Evolutionary conservation across 441 rosid genomes (phyloP).

Genomic region (Francoa sonchifolia): DNA sequence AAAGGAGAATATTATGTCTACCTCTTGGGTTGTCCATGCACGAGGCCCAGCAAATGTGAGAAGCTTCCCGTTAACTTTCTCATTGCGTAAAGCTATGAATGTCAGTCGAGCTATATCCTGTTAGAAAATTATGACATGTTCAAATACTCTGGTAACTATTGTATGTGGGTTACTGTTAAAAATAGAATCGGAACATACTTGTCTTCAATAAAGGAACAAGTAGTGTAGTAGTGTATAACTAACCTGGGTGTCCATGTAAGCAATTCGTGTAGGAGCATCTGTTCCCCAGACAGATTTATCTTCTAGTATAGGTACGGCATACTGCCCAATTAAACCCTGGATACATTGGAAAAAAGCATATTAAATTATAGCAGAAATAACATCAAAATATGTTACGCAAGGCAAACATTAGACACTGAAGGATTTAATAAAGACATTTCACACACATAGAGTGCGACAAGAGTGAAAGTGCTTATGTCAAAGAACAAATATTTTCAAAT

Average conservation of each 20-base stretch:
- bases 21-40: conserved; percentile 98
- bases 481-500: no score
- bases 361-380: neutral
- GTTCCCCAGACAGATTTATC: conserved; percentile 98
- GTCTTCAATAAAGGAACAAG: neutral
- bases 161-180: neutral
- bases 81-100: conserved; percentile 66
- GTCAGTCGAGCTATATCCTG: conserved; percentile 92
- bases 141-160: neutral
- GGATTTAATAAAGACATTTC: neutral
- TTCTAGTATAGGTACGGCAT: conserved; percentile 88
- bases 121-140: conserved; percentile 6
- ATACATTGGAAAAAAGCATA: conserved; percentile 9
- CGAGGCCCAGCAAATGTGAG: conserved; percentile 94
- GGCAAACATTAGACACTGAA: neutral
- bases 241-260: conserved; percentile 96
- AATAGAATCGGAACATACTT: neutral
- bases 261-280: conserved; percentile 88
- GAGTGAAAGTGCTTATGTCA: no score
- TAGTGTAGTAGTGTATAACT: neutral
- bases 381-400: neutral
- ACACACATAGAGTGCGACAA: no score
- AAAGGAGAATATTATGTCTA: conserved; percentile 9
- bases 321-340: conserved; percentile 90
- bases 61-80: conserved; percentile 53